phyloP scores from a whole-genome alignment of 2,329 filamentous ascomycete species.

The Capronia coronata region DNA sequence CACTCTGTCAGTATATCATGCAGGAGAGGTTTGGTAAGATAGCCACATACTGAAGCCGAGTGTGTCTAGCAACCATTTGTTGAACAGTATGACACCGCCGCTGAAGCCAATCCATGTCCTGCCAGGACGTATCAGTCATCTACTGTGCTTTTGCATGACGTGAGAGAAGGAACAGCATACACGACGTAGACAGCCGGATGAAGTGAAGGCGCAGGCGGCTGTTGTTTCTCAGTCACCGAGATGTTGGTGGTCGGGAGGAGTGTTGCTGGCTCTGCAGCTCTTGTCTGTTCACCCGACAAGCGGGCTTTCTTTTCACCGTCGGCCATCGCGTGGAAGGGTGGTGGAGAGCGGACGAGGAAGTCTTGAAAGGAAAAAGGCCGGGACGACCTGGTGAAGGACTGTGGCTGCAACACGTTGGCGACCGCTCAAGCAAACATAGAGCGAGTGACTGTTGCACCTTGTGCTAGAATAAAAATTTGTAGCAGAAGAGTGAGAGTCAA shows the following conservation, averaged over 20 bases:
- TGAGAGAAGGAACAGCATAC: slow-evolving; percentile 35
- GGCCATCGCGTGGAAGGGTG: slow-evolving; percentile 47
- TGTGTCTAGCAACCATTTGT: slow-evolving; percentile 94
- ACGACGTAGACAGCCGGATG: slow-evolving; percentile 82
- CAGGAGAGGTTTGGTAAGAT: not conserved
- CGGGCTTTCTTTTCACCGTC: slow-evolving; percentile 73
- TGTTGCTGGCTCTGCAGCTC: slow-evolving; percentile 38
- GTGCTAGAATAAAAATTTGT: too few relatives aligned
- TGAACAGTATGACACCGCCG: slow-evolving; percentile 94
- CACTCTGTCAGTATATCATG: slow-evolving; percentile 6
- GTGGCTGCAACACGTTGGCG: slow-evolving; percentile 21
- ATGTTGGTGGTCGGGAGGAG: slow-evolving; percentile 72
- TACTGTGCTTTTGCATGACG: not conserved
- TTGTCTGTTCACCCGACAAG: slow-evolving; percentile 68
- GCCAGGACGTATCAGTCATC: slow-evolving; percentile 17
- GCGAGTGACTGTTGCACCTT: slow-evolving; percentile 5
- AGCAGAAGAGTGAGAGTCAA: too few relatives aligned
- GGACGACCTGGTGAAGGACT: slow-evolving; percentile 34
- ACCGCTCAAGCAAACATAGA: slow-evolving; percentile 11
- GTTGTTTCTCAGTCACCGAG: slow-evolving; percentile 63
- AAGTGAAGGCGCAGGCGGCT: slow-evolving; percentile 57
- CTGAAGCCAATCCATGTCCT: slow-evolving; percentile 90
- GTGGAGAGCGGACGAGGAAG: slow-evolving; percentile 40
- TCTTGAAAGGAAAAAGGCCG: slow-evolving; percentile 44
- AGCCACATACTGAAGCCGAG: slow-evolving; percentile 46